Evolutionary conservation across 1,139 yeast genomes (phyloP), one percentile per base, ranked within the genome.

Genomic region (Magnusiomyces suaveolens): DNA sequence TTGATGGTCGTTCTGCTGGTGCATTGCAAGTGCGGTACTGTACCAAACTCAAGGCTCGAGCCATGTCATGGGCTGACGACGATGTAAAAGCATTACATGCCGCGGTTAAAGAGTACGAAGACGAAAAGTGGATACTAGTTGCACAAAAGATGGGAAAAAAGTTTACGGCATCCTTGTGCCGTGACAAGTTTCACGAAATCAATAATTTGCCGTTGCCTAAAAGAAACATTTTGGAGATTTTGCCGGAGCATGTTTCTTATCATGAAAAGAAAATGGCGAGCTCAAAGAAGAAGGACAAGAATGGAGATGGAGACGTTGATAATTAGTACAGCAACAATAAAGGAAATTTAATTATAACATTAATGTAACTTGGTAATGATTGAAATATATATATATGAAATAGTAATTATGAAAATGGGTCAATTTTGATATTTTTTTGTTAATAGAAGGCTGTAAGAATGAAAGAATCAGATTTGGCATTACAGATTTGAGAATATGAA

Each of bases 11-110:
- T 18, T 60, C 67, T 20, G 63, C 67, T 1, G 69, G 69, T 2
- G 64, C 68, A 1, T 56, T 66, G 18, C 69, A 66, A 54, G 69
- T 66, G 20, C 60, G 69, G 14, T 66, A 66, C 55, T 66, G 68
- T 51, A 65, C 69, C 16, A 64, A 63, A 54, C 63, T 66, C 12
- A 64, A 66, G 51, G 50, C 58, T 3, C 57, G 62, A 14, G 44
- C 56, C 20, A 51, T 51, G 8, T 53, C 54, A 25, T 65, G 69
- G 68, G 56, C 61, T n/a, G 61, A 59, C 4, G 59, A 58, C 38
- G 68, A 66, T 48, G 55, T 60, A 14, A 52, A 54, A 23, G 57
- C 56, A 2, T 55, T 65, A 46, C 57, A 58, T 18, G 56, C 54
- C 41, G 66, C 67, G 1, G 60, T 63, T 21, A 48, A 54, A 33